phyloP scores from a whole-genome alignment of 73 alveolate species.

The Breviolum minutum region DNA sequence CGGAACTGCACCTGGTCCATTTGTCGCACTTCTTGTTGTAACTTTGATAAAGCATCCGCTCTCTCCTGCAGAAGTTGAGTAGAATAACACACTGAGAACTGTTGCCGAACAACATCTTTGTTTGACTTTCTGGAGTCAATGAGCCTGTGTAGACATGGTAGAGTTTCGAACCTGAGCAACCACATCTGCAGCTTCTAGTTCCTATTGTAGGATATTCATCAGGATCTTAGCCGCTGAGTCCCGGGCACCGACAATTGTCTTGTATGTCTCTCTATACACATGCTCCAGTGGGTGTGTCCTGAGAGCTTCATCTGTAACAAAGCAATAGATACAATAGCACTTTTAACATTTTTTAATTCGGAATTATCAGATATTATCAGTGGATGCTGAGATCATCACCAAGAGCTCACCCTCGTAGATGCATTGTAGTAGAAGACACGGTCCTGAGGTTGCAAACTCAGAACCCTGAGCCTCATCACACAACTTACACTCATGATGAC shows the following conservation, averaged over 20 bases:
- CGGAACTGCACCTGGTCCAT: constrained; percentile 63
- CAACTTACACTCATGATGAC: not conserved
- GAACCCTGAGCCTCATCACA: not conserved
- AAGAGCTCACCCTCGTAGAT: constrained; percentile 40
- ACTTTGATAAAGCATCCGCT: constrained; percentile 62
- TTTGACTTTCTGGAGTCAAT: not conserved
- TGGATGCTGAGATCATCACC: not conserved
- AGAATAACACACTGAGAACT: not conserved
- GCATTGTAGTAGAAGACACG: constrained; percentile 88
- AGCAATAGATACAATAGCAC: not conserved
- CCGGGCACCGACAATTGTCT: constrained; percentile 21
- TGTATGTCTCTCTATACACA: constrained; percentile 74
- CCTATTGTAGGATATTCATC: not conserved
- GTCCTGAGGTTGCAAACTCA: not conserved
- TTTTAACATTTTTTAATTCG: too few species aligned
- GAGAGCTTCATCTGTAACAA: not conserved
- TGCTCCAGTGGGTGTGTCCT: constrained; percentile 95
- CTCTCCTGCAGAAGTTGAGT: constrained; percentile 15
- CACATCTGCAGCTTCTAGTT: not conserved
- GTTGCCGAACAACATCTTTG: too few species aligned
- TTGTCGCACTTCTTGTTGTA: constrained; percentile 72
- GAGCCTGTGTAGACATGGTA: constrained; percentile 50
- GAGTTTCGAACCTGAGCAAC: constrained; percentile 39
- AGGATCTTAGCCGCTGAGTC: not conserved
- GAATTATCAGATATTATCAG: not conserved